Base-by-base conservation (phyloP, 73 alveolate genomes). In the Chromera velia region DNA sequence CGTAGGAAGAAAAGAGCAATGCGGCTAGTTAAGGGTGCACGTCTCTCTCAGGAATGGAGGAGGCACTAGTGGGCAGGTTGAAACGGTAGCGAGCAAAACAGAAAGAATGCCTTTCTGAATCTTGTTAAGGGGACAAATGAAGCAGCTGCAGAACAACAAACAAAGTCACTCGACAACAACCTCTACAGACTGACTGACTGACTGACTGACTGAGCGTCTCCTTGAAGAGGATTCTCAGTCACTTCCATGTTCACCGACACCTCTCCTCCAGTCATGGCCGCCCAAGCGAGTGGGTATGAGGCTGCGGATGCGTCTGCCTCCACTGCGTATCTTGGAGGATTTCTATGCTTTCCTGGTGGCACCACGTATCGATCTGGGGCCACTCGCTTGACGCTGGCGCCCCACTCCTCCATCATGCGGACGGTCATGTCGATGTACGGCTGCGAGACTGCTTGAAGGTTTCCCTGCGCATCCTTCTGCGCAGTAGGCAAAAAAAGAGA, bases 281-380 rank as follows among this genome's bases (percentile, higher is more conserved):
- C 80, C 27, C n/a, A 32, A 22, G 75, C 82, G 0, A 9, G 6
- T 17, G 65, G 76, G 62, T 40, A 83, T 1, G 73, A 73, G 28
- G 87, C 87, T 19, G 86, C 32, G 1, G 86, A 74, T 22, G 75
- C 85, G 66, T 83, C 90, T 26, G 87, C 82, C 70, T 80, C 87
- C 1, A 80, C 67, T 0, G 33, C n/a, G 27, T 40, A 30, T 18
- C 17, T 29, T 0, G 68, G 76, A 7, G 87, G 87, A 32, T 32
- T 63, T 32, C 30, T 28, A 69, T 32, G 22, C 63, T 75, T 75
- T 9, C 46, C 66, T 19, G 29, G 17, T 33, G 47, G n/a, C 17
- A 34, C 28, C 13, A 6, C 24, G 34, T 73, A 32, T 4, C 46
- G 34, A 4, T 17, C 27, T 18, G 30, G 45, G 40, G 34, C 45